Evolutionary conservation across 2,329 filamentous ascomycete genomes (phyloP).

Genomic region (Aspergillus neotritici): DNA sequence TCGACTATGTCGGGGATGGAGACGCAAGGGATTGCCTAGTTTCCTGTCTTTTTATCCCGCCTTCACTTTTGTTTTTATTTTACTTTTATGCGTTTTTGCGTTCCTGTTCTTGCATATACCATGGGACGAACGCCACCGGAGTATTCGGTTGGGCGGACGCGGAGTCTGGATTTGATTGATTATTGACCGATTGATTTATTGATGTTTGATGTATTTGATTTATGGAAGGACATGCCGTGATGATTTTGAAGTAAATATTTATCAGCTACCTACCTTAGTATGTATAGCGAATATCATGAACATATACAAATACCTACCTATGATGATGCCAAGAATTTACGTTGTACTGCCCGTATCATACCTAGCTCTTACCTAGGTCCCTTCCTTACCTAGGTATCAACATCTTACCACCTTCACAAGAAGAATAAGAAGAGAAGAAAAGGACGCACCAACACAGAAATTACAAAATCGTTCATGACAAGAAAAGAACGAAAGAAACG

Average conservation of each 20-base stretch:
- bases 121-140: conserved; percentile 1
- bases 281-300: no score
- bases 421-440: no score
- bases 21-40: conserved; percentile 33
- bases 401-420: neutral
- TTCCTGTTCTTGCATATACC: conserved; percentile 14
- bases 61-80: conserved; percentile 4
- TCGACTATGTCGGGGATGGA: conserved; percentile 50
- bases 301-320: no score
- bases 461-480: no score
- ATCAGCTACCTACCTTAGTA: no score
- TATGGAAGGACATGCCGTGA: no score
- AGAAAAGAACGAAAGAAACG: neutral
- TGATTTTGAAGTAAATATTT: no score
- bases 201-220: no score
- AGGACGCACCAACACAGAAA: no score
- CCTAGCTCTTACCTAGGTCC: no score
- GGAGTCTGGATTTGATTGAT: conserved; percentile 5
- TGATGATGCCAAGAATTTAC: neutral
- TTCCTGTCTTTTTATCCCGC: neutral
- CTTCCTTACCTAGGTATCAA: no score
- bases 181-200: neutral
- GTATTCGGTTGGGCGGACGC: neutral
- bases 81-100: conserved; percentile 3
- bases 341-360: no score